These are phyloP conservation scores for Arachnomyces sp. DNA, from an alignment of 2,329 filamentous ascomycete species.

Conservation along the genomic window DNA sequence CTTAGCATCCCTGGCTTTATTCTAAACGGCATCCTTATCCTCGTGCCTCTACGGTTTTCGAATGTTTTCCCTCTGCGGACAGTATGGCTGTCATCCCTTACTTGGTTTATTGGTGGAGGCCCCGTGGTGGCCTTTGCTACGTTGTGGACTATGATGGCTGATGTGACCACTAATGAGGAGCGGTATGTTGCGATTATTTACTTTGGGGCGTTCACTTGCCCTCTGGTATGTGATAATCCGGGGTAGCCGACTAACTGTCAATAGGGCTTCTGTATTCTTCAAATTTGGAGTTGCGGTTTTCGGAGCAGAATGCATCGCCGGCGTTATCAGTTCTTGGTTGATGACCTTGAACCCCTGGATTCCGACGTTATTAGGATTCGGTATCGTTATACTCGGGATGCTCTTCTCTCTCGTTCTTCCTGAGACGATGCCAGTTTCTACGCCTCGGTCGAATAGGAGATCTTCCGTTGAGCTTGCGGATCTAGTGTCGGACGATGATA, in stretches of 20 bases:
- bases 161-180: conserved; percentile 41
- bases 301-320: conserved; percentile 32
- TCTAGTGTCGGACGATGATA: conserved; percentile 13
- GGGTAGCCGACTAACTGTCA: too few relatives aligned
- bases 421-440: conserved; percentile 29
- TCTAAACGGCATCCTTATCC: conserved; percentile 24
- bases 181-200: conserved; percentile 24
- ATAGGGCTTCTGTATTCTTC: conserved; percentile 34
- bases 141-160: conserved; percentile 43
- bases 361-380: conserved; percentile 30
- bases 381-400: conserved; percentile 25
- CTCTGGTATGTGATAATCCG: not conserved
- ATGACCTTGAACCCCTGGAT: conserved; percentile 35
- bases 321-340: conserved; percentile 31
- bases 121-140: conserved; percentile 40
- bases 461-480: conserved; percentile 22
- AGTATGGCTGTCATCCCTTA: conserved; percentile 41
- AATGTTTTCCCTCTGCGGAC: conserved; percentile 37
- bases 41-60: conserved; percentile 30
- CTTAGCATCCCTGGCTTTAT: conserved; percentile 35
- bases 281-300: conserved; percentile 32
- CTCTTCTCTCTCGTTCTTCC: conserved; percentile 27
- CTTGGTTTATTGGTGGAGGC: conserved; percentile 41
- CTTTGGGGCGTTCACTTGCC: conserved; percentile 13
- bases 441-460: conserved; percentile 5